phyloP scores from a whole-genome alignment of 352 stramenopile species.

The Thraustochytrium striatum region DNA sequence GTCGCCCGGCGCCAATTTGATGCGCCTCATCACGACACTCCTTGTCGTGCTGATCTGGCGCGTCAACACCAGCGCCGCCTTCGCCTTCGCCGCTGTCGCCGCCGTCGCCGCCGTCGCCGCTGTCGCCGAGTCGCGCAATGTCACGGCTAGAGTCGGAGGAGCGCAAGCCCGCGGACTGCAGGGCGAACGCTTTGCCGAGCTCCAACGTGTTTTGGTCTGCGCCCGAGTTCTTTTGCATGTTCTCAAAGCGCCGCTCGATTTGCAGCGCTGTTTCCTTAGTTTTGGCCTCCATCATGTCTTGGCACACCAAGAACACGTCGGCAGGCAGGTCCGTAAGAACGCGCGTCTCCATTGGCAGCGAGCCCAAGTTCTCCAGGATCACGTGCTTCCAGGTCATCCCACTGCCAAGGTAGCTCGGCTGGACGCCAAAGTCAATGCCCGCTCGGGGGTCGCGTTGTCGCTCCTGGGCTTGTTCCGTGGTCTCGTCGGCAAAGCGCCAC shows the following conservation, averaged over 20 bases:
- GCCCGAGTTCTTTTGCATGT: background rate
- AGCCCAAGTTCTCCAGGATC: background rate
- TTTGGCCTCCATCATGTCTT: background rate
- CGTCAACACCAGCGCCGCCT: too few species aligned
- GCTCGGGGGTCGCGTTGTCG: too few species aligned
- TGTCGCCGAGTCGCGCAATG: too few species aligned
- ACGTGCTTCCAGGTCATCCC: background rate
- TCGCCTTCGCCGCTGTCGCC: too few species aligned
- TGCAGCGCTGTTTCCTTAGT: slow-evolving; percentile 7
- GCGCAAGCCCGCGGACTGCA: background rate
- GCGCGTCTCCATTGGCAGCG: background rate
- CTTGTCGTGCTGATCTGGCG: too few species aligned
- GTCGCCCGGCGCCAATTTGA: too few species aligned
- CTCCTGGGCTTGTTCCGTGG: background rate
- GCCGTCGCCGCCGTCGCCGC: too few species aligned
- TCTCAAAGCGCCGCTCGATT: slow-evolving; percentile 26
- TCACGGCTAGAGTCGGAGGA: too few species aligned
- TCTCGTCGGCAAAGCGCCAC: background rate
- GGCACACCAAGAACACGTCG: background rate
- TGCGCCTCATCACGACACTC: too few species aligned
- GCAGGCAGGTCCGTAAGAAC: background rate
- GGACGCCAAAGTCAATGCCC: slow-evolving; percentile 13
- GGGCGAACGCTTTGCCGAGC: background rate
- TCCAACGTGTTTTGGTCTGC: background rate
- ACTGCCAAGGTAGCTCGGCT: background rate